Percentiles rank a stretch among this genome's conserved stretches.
Conservation (phyloP, 2,329 filamentous ascomycete species). For the Diaporthe longicolla region DNA sequence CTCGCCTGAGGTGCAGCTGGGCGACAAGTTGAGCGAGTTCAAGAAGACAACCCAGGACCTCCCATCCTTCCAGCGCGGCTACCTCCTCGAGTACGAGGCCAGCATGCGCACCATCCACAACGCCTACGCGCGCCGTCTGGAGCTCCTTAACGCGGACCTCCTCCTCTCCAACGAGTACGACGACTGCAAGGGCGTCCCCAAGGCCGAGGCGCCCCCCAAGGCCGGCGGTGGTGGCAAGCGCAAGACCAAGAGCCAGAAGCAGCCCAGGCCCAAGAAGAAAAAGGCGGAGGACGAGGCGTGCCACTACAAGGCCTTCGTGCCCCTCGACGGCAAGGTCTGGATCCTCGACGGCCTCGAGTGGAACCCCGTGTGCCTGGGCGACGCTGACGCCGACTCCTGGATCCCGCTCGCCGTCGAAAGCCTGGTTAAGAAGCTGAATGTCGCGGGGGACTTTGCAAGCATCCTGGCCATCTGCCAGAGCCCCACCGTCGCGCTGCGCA, state of each 20-base stretch:
- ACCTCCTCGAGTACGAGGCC: conserved; percentile 79
- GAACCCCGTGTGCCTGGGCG: conserved; percentile 76
- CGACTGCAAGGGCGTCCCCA: conserved; percentile 53
- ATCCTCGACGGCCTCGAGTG: conserved; percentile 88
- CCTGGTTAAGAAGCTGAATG: conserved; percentile 77
- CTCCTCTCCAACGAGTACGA: conserved; percentile 71
- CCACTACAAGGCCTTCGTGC: conserved; percentile 93
- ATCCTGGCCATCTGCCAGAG: conserved; percentile 82
- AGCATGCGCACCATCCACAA: conserved; percentile 90
- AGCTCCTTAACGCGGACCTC: conserved; percentile 81
- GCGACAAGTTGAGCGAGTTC: conserved; percentile 78
- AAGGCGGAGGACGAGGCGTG: conserved; percentile 73
- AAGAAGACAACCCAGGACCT: conserved; percentile 79
- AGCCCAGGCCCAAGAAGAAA: conserved; percentile 50
- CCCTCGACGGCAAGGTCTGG: conserved; percentile 80
- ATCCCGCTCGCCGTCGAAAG: conserved; percentile 74
- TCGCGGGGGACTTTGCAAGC: conserved; percentile 79
- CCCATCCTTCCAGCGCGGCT: conserved; percentile 80
- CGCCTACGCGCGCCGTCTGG: conserved; percentile 84
- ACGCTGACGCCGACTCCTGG: conserved; percentile 69
- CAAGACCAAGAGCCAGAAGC: conserved; percentile 46
- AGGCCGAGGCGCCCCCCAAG: conserved; percentile 43
- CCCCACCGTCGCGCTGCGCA: conserved; percentile 67
- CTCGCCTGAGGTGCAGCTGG: conserved; percentile 74
- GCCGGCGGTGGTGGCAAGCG: conserved; percentile 42